phyloP scores from a whole-genome alignment of 441 rosid genomes.

The Erodium chrysanthum region DNA sequence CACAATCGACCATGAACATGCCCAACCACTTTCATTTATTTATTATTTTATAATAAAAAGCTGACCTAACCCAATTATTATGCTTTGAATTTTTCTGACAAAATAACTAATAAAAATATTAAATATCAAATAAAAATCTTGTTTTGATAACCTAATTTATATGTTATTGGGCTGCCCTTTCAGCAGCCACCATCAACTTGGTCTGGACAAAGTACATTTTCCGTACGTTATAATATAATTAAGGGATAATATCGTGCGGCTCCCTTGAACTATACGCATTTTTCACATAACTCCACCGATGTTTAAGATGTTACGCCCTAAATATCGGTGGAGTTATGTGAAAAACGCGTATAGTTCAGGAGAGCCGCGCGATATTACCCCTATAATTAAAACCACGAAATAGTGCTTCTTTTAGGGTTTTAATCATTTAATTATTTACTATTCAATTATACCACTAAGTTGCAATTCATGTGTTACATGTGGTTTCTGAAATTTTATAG shows the following conservation, averaged over 20 bases:
- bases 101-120: background rate
- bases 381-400: background rate
- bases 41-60: background rate
- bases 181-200: constrained; percentile 3
- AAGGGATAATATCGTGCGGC: no score
- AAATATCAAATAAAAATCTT: background rate
- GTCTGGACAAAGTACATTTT: background rate
- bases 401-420: background rate
- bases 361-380: no score
- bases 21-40: background rate
- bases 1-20: background rate
- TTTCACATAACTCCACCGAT: no score
- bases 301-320: no score
- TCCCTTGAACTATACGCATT: no score
- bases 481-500: background rate
- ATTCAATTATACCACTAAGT: background rate
- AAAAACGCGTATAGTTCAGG: no score
- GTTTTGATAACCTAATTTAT: background rate
- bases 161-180: constrained; percentile 4
- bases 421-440: background rate
- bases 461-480: background rate
- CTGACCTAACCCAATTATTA: background rate
- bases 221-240: constrained; percentile 4
- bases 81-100: background rate
- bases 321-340: no score